Percentiles rank a stretch among this genome's conserved stretches.
phyloP scores from a whole-genome alignment of 257 asterid species.

The Nicotiana tabacum region DNA sequence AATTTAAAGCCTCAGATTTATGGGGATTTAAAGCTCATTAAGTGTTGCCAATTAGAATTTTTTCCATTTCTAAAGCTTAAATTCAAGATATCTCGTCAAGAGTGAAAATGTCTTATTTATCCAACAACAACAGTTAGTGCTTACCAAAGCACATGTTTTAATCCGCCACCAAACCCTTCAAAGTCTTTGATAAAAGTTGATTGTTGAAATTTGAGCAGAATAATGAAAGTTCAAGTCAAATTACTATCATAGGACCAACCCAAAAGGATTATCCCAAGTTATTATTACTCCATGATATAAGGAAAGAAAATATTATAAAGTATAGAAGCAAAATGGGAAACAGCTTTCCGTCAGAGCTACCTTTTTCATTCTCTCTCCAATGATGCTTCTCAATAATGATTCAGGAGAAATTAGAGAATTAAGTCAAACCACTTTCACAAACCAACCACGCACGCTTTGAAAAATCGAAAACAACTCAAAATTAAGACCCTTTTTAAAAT shows the following conservation, averaged over 20 bases:
- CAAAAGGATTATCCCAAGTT: neutral
- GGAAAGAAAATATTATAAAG: neutral
- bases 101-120: too few species aligned
- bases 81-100: too few species aligned
- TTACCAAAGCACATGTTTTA: neutral
- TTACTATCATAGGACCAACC: neutral
- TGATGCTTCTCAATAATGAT: constrained; percentile 29
- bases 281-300: neutral
- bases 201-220: neutral
- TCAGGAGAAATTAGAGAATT: constrained; percentile 17
- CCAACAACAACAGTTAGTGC: too few species aligned
- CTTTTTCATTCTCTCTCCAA: constrained; percentile 16
- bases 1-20: too few species aligned
- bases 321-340: neutral
- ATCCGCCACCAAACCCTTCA: neutral
- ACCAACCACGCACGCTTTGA: constrained; percentile 17
- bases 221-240: neutral
- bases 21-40: too few species aligned
- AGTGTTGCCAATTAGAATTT: too few species aligned
- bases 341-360: neutral
- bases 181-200: neutral
- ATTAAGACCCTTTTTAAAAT: neutral
- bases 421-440: constrained; percentile 31
- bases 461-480: neutral
- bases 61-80: too few species aligned